Conservation (phyloP, 2,329 filamentous ascomycete species). For the Trichoderma semiorbis region DNA sequence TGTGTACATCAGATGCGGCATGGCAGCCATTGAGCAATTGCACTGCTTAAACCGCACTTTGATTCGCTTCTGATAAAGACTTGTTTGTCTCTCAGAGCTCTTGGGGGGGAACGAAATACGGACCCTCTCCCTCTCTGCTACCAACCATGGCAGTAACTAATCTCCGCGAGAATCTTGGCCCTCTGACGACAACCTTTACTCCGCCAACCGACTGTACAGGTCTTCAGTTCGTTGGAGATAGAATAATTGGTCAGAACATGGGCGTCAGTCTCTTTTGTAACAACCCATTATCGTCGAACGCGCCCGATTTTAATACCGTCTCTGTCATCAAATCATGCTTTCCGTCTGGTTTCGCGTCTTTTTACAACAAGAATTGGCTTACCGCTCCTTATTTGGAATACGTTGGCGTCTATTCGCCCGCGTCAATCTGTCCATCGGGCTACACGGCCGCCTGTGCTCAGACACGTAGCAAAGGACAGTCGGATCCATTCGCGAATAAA, state of each 20-base stretch:
- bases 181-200: not conserved
- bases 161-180: not conserved
- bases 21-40: not conserved
- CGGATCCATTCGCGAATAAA: not conserved
- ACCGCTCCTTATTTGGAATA: not conserved
- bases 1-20: too few relatives aligned
- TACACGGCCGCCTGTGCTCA: not conserved
- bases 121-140: not conserved
- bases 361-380: not conserved
- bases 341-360: not conserved
- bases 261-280: too few relatives aligned
- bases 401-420: not conserved
- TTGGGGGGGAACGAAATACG: not conserved
- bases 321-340: not conserved
- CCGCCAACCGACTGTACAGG: not conserved
- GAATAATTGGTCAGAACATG: not conserved
- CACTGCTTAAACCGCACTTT: accelerated
- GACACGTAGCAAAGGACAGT: not conserved
- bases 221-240: not conserved
- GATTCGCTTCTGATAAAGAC: not conserved
- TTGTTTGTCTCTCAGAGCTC: not conserved
- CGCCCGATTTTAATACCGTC: too few relatives aligned
- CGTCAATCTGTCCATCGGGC: not conserved
- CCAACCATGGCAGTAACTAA: not conserved
- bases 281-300: too few relatives aligned